Evolutionary conservation across 768 basidiomycete species (phyloP), one percentile per base, ranked within the genome.

Genomic region (Pisolithus orientalis): DNA sequence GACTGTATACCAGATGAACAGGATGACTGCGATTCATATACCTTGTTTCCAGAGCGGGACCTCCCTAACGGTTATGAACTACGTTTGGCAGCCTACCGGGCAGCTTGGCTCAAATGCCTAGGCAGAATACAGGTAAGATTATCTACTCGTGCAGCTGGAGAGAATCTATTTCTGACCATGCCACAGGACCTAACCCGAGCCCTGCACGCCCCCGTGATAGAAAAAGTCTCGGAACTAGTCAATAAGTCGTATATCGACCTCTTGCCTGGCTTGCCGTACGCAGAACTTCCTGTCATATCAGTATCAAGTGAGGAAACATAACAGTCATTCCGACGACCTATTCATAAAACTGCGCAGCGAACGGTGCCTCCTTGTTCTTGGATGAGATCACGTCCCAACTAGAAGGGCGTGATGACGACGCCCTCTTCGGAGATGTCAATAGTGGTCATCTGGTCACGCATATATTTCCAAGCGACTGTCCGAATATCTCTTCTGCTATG

Each of bases 31-130:
- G 56, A 57, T 11, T 58, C 55, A 13, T 67, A 68, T 17, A 53
- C 62, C 1, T 39, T 70, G 17, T 68, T 66, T 39, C 59, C 64
- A 8, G 66, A 63, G 31, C 64, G 66, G 47, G 67, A 68, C 39
- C 53, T 63, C 29, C 58, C 57, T 17, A 58, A 68, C 16, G 68
- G 71, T 21, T 69, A 69, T 49, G 56, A 67, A 31, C 57, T 78
- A 39, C 75, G 82, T 25, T 67, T 84, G 46, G 59, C 72, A 44
- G 79, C 78, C 5, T 88, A 87, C 62, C 75, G 62, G 47, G 60
- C 58, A 1, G 79, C 80, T 2, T 88, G 85, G 85, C 68, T 57
- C 50, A 80, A 75, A 53, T 86, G 84, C 62, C 65, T 85, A 28
- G 61, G 69, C 8, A 75, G 78, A 16, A 67, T 85, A 17, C 79